Conservation (phyloP, 1,139 yeast genomes). For the Ogataea hybrid region DNA sequence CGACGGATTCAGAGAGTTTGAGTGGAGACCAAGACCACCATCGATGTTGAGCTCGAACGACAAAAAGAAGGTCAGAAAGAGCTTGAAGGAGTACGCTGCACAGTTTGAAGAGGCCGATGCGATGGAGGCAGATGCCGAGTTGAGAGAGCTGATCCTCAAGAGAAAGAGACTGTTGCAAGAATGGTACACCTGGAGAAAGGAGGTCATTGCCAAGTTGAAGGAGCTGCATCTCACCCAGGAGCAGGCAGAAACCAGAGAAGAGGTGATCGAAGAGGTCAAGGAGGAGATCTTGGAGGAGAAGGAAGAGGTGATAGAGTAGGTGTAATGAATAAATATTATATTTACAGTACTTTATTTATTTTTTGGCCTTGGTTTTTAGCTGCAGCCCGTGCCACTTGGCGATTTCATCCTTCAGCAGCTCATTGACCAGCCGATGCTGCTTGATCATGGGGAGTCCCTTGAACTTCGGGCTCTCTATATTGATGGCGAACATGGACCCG, state of each 20-base stretch:
- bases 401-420: conserved; percentile 78
- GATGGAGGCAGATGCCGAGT: conserved; percentile 93
- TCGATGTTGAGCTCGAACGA: conserved; percentile 73
- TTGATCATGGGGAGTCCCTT: conserved; percentile 81
- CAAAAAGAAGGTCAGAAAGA: conserved; percentile 86
- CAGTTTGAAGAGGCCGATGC: conserved; percentile 95
- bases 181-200: conserved; percentile 80
- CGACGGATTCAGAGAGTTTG: conserved; percentile 83
- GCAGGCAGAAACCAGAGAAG: conserved; percentile 46
- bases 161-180: conserved; percentile 82
- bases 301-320: conserved; percentile 71
- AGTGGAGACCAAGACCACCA: conserved; percentile 98
- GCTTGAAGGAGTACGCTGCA: conserved; percentile 83
- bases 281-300: conserved; percentile 70
- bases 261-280: conserved; percentile 64
- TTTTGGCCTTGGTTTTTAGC: conserved; percentile 63
- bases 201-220: conserved; percentile 48
- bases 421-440: conserved; percentile 89
- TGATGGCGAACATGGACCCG: conserved; percentile 95
- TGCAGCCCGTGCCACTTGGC: conserved; percentile 95
- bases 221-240: conserved; percentile 40
- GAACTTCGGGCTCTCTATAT: conserved; percentile 69
- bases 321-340: conserved; percentile 1
- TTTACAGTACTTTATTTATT: conserved; percentile 8
- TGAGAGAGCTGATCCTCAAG: conserved; percentile 82